Conservation (phyloP, 441 rosid species). For the Arabidopsis lyrata region DNA sequence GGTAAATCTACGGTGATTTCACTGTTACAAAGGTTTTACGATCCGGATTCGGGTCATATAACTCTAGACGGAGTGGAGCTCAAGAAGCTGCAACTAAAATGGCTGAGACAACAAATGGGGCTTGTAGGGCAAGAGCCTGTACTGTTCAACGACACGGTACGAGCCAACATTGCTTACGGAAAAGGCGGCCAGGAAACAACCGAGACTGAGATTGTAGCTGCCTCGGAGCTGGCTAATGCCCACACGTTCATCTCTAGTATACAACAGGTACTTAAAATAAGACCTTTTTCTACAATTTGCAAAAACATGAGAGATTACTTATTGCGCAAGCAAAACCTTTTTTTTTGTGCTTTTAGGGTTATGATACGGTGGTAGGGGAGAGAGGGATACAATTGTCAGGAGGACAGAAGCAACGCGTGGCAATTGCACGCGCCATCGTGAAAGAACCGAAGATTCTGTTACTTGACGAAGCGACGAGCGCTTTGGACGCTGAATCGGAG, state of each 20-base stretch:
- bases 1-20: slow-evolving; percentile 61
- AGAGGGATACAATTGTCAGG: slow-evolving; percentile 59
- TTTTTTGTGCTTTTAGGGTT: slow-evolving; percentile 40
- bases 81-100: slow-evolving; percentile 51
- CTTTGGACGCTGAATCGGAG: slow-evolving; percentile 58
- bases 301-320: neutral
- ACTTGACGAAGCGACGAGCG: slow-evolving; percentile 60
- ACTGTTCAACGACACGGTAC: slow-evolving; percentile 54
- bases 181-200: slow-evolving; percentile 54
- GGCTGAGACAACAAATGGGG: slow-evolving; percentile 49
- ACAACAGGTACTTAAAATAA: slow-evolving; percentile 44
- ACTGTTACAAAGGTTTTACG: slow-evolving; percentile 57
- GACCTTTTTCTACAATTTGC: neutral
- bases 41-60: slow-evolving; percentile 55
- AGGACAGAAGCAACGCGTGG: slow-evolving; percentile 63
- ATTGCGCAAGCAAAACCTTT: neutral
- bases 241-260: slow-evolving; percentile 53
- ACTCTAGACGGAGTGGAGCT: slow-evolving; percentile 53
- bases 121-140: slow-evolving; percentile 64
- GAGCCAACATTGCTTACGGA: slow-evolving; percentile 59
- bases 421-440: slow-evolving; percentile 58
- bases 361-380: slow-evolving; percentile 54
- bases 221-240: slow-evolving; percentile 57
- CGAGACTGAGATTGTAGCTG: slow-evolving; percentile 53
- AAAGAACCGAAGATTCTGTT: slow-evolving; percentile 54